Percentiles rank a stretch among this genome's conserved stretches.
These are phyloP conservation scores for Xylaria sp. DNA, from an alignment of 2,329 filamentous ascomycete genomes.

Conservation along the genomic window DNA sequence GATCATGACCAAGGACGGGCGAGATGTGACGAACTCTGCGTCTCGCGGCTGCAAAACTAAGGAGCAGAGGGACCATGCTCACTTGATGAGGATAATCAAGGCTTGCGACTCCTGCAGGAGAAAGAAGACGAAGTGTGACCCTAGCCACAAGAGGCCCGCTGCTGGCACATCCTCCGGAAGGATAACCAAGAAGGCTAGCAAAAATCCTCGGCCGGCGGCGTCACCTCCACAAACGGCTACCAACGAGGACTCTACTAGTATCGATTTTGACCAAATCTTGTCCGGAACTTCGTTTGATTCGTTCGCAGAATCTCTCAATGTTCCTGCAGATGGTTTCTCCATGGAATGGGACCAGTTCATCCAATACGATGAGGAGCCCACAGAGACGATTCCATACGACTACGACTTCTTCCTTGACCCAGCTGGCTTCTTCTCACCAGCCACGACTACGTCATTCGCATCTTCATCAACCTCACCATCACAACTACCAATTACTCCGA, in stretches of 20 bases:
- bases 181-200: slow-evolving; percentile 54
- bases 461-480: slow-evolving; percentile 50
- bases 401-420: slow-evolving; percentile 61
- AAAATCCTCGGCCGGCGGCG: slow-evolving; percentile 38
- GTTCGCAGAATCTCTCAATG: slow-evolving; percentile 36
- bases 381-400: slow-evolving; percentile 50
- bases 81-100: slow-evolving; percentile 74
- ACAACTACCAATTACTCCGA: slow-evolving; percentile 48
- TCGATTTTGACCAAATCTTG: slow-evolving; percentile 39
- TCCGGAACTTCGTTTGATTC: slow-evolving; percentile 39
- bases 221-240: slow-evolving; percentile 38
- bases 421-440: slow-evolving; percentile 56
- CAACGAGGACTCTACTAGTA: slow-evolving; percentile 27
- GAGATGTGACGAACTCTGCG: slow-evolving; percentile 71
- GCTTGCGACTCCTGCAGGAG: slow-evolving; percentile 71
- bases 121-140: slow-evolving; percentile 73
- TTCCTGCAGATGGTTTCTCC: slow-evolving; percentile 34
- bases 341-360: slow-evolving; percentile 61
- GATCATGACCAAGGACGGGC: slow-evolving; percentile 72
- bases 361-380: slow-evolving; percentile 55
- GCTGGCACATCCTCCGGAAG: slow-evolving; percentile 52
- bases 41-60: slow-evolving; percentile 73
- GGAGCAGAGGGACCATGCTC: slow-evolving; percentile 74
- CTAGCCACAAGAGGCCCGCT: slow-evolving; percentile 65
- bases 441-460: slow-evolving; percentile 42